Evolutionary conservation across 2,329 filamentous ascomycete species (phyloP).

Genomic region (Pseudogymnoascus sp.): DNA sequence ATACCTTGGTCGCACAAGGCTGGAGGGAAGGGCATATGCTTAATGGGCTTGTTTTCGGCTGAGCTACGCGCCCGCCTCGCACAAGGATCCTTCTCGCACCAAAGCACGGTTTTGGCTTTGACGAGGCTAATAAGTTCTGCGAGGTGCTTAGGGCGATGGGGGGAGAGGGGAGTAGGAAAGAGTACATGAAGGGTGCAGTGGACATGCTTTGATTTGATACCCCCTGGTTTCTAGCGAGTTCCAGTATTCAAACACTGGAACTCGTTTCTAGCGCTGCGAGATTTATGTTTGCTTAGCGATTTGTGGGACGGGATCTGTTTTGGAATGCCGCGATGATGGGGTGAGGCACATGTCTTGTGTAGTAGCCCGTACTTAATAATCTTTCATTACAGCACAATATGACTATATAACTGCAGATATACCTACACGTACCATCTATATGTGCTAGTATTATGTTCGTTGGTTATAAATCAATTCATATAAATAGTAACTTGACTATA

Average conservation of each 20-base stretch:
- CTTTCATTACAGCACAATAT: background rate
- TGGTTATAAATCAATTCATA: background rate
- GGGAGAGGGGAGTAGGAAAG: too few relatives aligned
- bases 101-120: background rate
- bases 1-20: slow-evolving; percentile 58
- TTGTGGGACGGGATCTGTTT: background rate
- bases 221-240: background rate
- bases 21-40: slow-evolving; percentile 70
- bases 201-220: slow-evolving; percentile 6
- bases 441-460: background rate
- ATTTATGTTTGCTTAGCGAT: background rate
- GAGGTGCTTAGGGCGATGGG: background rate
- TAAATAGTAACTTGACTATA: background rate
- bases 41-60: slow-evolving; percentile 57
- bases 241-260: too few relatives aligned
- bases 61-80: background rate
- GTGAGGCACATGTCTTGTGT: background rate
- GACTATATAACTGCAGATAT: background rate
- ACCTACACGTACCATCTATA: background rate
- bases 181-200: background rate
- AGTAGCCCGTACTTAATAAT: background rate
- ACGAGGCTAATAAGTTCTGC: background rate
- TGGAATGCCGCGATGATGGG: background rate
- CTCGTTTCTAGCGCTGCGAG: background rate
- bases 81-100: background rate